These are phyloP conservation scores for Cnidoscolus chayamansa DNA, from an alignment of 441 rosid species.

Conservation along the genomic window DNA sequence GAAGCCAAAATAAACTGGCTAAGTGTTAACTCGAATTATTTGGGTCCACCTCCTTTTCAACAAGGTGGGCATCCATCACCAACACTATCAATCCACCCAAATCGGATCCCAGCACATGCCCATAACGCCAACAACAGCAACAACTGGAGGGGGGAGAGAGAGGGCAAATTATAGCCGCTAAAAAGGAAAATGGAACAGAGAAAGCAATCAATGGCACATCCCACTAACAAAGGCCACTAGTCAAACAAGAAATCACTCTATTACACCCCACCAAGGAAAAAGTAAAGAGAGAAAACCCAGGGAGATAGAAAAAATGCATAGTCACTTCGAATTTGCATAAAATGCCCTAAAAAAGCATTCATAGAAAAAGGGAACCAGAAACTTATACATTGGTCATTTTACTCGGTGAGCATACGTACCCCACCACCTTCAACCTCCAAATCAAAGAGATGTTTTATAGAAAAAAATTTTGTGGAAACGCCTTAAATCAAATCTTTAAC, in stretches of 20 bases:
- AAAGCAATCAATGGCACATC: slow-evolving; percentile 46
- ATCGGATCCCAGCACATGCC: slow-evolving; percentile 48
- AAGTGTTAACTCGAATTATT: slow-evolving; percentile 27
- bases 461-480: slow-evolving; percentile 19
- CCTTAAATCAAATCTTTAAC: slow-evolving; percentile 19
- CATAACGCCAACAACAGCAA: slow-evolving; percentile 26
- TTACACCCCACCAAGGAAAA: neutral
- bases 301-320: slow-evolving; percentile 13
- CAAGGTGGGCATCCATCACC: slow-evolving; percentile 51
- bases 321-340: slow-evolving; percentile 31
- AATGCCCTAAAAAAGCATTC: slow-evolving; percentile 20
- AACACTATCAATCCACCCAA: slow-evolving; percentile 47
- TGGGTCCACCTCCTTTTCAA: slow-evolving; percentile 42
- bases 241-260: slow-evolving; percentile 40
- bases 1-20: slow-evolving; percentile 24
- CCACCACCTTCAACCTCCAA: slow-evolving; percentile 35
- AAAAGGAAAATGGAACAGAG: slow-evolving; percentile 20
- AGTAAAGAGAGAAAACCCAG: neutral
- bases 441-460: slow-evolving; percentile 19
- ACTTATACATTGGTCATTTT: slow-evolving; percentile 29
- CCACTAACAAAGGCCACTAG: slow-evolving; percentile 44
- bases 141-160: neutral
- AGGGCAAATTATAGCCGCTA: slow-evolving; percentile 33
- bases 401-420: slow-evolving; percentile 30
- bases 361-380: slow-evolving; percentile 17